Base-by-base conservation (phyloP, 2,329 filamentous ascomycete genomes). In the Aspergillus sp. region DNA sequence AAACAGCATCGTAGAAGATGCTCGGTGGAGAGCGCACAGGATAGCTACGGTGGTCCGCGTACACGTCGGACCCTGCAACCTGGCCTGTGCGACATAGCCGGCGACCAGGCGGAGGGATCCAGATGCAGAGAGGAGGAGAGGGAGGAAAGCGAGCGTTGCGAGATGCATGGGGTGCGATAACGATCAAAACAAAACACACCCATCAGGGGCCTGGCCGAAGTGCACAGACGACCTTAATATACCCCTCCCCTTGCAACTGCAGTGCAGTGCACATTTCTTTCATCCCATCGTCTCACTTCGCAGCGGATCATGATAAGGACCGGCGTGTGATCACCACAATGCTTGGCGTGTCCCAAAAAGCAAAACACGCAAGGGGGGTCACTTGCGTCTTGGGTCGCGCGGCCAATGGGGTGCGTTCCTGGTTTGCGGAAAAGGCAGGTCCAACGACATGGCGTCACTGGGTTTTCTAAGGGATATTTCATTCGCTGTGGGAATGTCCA, bases 11-110 rank as follows among this genome's bases (percentile, higher is more conserved):
- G 4, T 7, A 28, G 25, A 28, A 28, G 25, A 28, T 7, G 25
- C 4, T 4, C 25, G 25, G 25, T 28, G 6, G 25, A 7, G 6
- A 28, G 25, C 74, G 55, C 61, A 77, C 74, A 76, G 56, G 22
- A 77, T 72, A 3, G 74, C 74, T 56, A 77, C 74, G 6, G 70
- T 74, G 2, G 74, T 74, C 57, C 70, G 68, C 4, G 67, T 70
- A 54, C 73, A 76, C n/a, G 54, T 62, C 8, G 54, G 55, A 52
- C 67, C 62, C 15, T 68, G 46, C 3, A 48, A 46, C 3, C 65
- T 59, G 8, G 65, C 59, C 43, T 69, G 65, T 2, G 69, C 63
- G 13, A 72, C 66, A 45, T 69, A 64, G 9, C 52, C 66, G 7
- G 56, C 47, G n/a, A 53, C 38, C 9, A 43, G 30, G 22, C 46